Conservation (phyloP, 192 early-diverging fungal genomes). For the Paraglomus brasilianum region DNA sequence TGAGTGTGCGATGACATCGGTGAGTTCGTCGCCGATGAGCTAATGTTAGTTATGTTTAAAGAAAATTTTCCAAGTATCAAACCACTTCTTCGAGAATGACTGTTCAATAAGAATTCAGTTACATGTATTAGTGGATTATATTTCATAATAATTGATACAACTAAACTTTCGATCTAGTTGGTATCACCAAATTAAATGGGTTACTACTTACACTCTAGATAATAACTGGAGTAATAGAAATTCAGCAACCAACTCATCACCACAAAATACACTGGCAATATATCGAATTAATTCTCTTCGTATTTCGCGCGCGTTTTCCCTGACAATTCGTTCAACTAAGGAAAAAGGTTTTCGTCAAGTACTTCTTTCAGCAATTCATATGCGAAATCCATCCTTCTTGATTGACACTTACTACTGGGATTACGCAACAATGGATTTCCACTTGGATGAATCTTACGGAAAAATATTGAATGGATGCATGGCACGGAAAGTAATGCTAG, state of each 20-base stretch:
- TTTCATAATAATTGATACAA: too few species aligned
- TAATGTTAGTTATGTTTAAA: constrained; percentile 63
- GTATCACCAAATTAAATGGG: constrained; percentile 27
- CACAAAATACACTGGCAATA: constrained; percentile 57
- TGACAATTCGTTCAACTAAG: not conserved
- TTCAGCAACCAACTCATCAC: constrained; percentile 66
- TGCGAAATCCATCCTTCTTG: too few species aligned
- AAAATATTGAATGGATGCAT: constrained; percentile 55
- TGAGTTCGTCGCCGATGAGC: constrained; percentile 1
- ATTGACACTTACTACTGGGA: not conserved
- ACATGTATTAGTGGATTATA: too few species aligned
- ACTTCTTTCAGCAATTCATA: too few species aligned
- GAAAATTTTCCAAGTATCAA: constrained; percentile 67
- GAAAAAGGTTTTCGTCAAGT: not conserved
- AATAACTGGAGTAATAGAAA: constrained; percentile 68
- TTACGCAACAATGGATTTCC: constrained; percentile 20
- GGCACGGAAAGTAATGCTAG: constrained; percentile 33
- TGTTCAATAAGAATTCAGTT: constrained; percentile 14
- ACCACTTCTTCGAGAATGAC: constrained; percentile 42
- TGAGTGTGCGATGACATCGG: too few species aligned
- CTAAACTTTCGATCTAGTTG: constrained; percentile 12
- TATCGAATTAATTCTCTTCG: constrained; percentile 49
- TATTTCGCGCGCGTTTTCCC: constrained; percentile 32
- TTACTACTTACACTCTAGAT: constrained; percentile 53
- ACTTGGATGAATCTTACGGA: constrained; percentile 33